These are phyloP conservation scores for Austropuccinia psidii DNA, from an alignment of 1,284 basidiomycete species.

Conservation along the genomic window DNA sequence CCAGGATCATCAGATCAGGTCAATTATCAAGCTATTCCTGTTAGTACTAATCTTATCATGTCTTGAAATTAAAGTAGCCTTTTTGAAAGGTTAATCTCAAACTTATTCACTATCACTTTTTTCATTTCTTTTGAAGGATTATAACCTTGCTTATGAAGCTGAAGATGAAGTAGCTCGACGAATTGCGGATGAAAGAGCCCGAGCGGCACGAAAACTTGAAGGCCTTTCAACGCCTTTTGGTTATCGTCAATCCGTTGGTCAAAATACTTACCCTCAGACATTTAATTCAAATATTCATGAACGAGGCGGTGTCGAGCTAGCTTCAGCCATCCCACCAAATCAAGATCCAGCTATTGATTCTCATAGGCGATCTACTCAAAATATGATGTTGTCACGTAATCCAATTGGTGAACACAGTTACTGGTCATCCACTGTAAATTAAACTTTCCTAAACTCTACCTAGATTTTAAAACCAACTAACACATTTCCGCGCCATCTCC, in stretches of 20 bases:
- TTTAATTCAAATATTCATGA: not conserved
- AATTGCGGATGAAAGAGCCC: conserved; percentile 35
- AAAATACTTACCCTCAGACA: not conserved
- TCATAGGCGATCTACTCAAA: not conserved
- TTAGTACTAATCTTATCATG: not conserved
- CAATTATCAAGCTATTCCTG: conserved; percentile 26
- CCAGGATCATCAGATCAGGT: not conserved
- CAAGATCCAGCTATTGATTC: conserved; percentile 13
- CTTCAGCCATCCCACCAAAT: not conserved
- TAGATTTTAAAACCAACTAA: too few relatives aligned
- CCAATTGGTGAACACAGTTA: conserved; percentile 29
- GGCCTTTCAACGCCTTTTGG: conserved; percentile 33
- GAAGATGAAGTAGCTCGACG: conserved; percentile 30
- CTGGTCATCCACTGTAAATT: conserved; percentile 33
- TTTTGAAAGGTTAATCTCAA: not conserved
- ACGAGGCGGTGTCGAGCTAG: not conserved
- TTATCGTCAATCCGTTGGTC: conserved; percentile 1
- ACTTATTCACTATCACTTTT: not conserved
- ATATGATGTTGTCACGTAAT: not conserved
- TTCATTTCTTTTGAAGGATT: conserved; percentile 20
- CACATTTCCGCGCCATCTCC: too few relatives aligned
- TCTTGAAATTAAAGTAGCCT: not conserved
- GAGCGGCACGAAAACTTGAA: conserved; percentile 33
- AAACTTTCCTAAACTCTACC: too few relatives aligned
- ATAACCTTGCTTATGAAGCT: conserved; percentile 35